Conservation (phyloP, 2,329 filamentous ascomycete genomes). For the Monilinia aucupariae region DNA sequence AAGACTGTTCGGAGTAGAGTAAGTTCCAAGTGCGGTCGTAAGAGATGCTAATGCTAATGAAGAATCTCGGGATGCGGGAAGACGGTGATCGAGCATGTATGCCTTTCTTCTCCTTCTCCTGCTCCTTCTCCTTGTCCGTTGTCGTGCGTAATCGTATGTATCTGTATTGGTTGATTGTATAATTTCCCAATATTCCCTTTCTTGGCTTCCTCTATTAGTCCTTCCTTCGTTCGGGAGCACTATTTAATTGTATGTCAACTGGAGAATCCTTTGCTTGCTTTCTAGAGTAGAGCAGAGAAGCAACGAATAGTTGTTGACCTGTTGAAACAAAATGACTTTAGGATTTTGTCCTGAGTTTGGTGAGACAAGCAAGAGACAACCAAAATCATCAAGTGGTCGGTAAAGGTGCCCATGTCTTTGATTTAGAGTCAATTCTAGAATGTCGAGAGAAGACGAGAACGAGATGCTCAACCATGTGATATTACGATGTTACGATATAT, state of each 20-base stretch:
- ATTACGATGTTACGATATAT: too few relatives aligned
- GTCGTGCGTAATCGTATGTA: neutral
- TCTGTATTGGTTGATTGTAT: neutral
- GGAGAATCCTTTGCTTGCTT: constrained; percentile 6
- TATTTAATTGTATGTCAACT: constrained; percentile 1
- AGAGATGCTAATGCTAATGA: constrained; percentile 5
- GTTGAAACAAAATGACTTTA: neutral
- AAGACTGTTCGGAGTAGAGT: too few relatives aligned
- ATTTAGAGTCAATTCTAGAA: neutral
- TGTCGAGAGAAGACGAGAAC: neutral
- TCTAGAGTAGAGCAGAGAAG: neutral
- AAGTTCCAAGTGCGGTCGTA: too few relatives aligned
- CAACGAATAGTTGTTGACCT: neutral
- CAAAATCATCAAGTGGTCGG: neutral
- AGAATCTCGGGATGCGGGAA: neutral
- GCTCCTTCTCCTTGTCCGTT: too few relatives aligned
- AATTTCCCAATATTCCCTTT: constrained; percentile 5
- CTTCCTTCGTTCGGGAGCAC: neutral
- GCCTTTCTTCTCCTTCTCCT: neutral
- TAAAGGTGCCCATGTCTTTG: neutral
- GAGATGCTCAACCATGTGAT: neutral
- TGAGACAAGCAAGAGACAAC: constrained; percentile 13
- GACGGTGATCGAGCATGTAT: neutral
- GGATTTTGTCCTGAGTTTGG: neutral
- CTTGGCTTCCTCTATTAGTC: neutral